phyloP scores from a whole-genome alignment of 2,329 filamentous ascomycete species.

The Phyllosticta citrichinensis region DNA sequence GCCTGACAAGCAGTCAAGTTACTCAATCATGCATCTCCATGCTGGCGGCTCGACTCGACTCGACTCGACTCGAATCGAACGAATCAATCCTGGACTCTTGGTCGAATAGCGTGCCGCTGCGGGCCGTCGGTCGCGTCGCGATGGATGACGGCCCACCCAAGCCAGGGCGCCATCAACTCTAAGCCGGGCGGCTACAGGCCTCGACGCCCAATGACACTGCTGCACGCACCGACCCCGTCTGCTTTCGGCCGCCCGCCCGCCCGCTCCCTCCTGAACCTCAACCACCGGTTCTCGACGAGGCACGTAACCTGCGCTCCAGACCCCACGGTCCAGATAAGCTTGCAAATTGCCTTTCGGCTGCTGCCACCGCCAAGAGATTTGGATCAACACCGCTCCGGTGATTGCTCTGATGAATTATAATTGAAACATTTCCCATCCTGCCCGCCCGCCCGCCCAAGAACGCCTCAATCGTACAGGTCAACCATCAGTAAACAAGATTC shows the following conservation, averaged over 20 bases:
- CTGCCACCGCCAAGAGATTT: conserved; percentile 6
- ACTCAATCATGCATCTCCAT: too few relatives aligned
- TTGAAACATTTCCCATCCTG: not conserved
- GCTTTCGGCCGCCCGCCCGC: not conserved
- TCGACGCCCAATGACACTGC: not conserved
- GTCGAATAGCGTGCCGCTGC: not conserved
- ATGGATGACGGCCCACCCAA: not conserved
- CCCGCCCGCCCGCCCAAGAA: not conserved
- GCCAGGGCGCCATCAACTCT: not conserved
- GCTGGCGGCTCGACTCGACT: too few relatives aligned
- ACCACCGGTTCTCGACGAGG: too few relatives aligned
- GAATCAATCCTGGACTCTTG: not conserved
- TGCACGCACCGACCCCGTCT: not conserved
- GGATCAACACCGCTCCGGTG: not conserved
- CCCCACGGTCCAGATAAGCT: conserved; percentile 1
- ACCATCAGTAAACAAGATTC: not conserved
- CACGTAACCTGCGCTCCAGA: not conserved
- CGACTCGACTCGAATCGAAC: too few relatives aligned
- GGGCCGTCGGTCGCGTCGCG: not conserved
- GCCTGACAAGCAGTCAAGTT: too few relatives aligned
- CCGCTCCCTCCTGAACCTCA: not conserved
- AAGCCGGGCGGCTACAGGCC: not conserved
- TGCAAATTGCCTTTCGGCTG: conserved; percentile 7
- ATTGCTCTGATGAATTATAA: conserved; percentile 3
- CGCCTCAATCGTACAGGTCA: conserved; percentile 1